Evolutionary conservation across 768 basidiomycete genomes (phyloP), one percentile per base, ranked within the genome.

Genomic region (Mycena olivaceomarginata): DNA sequence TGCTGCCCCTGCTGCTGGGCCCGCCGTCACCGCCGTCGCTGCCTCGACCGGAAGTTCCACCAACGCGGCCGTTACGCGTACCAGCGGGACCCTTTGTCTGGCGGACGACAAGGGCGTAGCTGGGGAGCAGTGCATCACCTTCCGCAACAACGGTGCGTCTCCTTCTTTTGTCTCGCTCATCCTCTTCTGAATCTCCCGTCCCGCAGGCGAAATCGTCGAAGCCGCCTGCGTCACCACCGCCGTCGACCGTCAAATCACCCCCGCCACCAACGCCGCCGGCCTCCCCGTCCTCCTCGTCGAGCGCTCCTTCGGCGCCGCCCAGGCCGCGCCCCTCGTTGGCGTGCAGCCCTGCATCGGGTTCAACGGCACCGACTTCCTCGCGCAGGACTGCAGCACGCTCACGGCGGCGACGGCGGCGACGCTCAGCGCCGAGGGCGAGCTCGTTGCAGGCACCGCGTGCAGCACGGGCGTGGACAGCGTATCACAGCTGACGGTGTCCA

Each of bases 121-220:
- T 16, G 67, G 67, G 3, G 53, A 68, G 11, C 37, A 56, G 11
- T 68, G 51, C 51, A 40, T 68, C 40, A 68, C 51, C 40, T 68
- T 68, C 67, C 67, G 67, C 67, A 68, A 68, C 31, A 39, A 56
- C 39, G 67, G 51, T 65, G 18, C 9, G 64, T 46, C 64, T 45
- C 31, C 31, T 31, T 31, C 43, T 2, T 6, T 7, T 43, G 3
- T 65, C 4, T 25, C 22, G n/a, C n/a, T 46, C 31, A 46, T 60
- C 12, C 3, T 6, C 31, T 22, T 31, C 31, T 31, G 31, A 31
- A 31, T 31, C 31, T 43, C 31, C 31, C 31, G 31, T 31, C 31
- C 31, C 2, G 31, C 31, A 65, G 64, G 64, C 13, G 67, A 68
- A 68, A 68, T 68, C 46, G 67, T 31, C 31, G 31, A 31, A 31